Evolutionary conservation across 768 basidiomycete genomes (phyloP), one percentile per base, ranked within the genome.

Genomic region (Lactarius deliciosus): DNA sequence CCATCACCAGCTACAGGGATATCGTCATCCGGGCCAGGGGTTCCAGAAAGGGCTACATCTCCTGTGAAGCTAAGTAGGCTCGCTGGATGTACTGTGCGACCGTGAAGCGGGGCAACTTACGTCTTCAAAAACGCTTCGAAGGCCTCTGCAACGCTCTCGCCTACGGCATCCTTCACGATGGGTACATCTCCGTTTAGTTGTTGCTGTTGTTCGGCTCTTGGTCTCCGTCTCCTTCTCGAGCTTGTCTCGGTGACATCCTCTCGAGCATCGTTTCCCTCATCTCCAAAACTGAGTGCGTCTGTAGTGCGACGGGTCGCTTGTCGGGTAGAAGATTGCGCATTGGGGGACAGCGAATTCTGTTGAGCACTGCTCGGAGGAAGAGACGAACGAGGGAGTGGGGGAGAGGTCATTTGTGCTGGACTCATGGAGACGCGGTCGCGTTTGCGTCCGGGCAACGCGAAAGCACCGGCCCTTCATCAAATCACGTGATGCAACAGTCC

Each of bases 91-190:
- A 56, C 50, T 34, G 32, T 10, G 7, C n/a, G 25, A 45, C 20
- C 34, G 28, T 28, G 16, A 63, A 38, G 60, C 36, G 30, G 43
- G 18, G 36, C 63, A 38, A 59, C 54, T 40, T 58, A 98, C 97
- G 88, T 89, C 80, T 92, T 91, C 61, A 98, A 77, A 78, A 99
- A 98, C 1, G 86, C 85, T 75, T 94, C 91, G 73, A 98, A 98
- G 73, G 89, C 88, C 73, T 96, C 92, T 64, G 90, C 88, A 5
- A 98, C 93, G 72, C 92, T 93, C 80, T 98, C 96, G 61, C 96
- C 96, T 22, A 98, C 96, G 38, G 91, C 88, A 77, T 98, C 97
- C 72, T 88, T 89, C 1, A 98, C 95, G 60, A 92, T 80, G 3
- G 95, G 92, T 0, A 97, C 84, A 72, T 95, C 91, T 5, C 79